Evolutionary conservation across 1,284 basidiomycete genomes (phyloP), one percentile per base, ranked within the genome.

Genomic region (Termitomyces sp.): DNA sequence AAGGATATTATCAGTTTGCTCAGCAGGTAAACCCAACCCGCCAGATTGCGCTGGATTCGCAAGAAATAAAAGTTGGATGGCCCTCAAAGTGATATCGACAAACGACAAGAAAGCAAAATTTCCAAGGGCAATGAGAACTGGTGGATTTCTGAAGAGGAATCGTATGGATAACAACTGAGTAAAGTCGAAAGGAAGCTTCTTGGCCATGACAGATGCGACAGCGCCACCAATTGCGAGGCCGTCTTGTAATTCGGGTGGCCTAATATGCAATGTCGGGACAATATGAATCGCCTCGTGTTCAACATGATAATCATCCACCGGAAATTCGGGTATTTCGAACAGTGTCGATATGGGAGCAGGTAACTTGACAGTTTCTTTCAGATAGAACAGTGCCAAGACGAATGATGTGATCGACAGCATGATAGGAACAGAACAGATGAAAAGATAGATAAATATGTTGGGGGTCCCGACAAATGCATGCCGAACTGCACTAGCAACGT

Each of bases 101-200:
- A 76, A 68, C 8, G 73, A 60, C 2, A 77, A 62, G 57, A 71
- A 63, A 9, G 62, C 67, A 55, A 72, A 75, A 60, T 74, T 75
- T 34, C 67, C 58, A 10, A 76, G 62, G 1, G 74, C 65, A 30
- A 72, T 63, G 2, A 72, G 53, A 43, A 77, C 68, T 1, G 64
- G 68, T 17, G 64, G 31, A 46, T 46, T 64, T 3, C 64, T 62
- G n/a, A 75, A 62, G 17, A 76, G 60, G 10, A 61, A 59, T 12
- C 68, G 65, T 17, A 50, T 24, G 12, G 53, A 50, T n/a, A 50
- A 15, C 10, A 50, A 13, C 21, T 33, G 34, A 9, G 5, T 40
- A 13, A 36, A 17, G 5, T 55, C 21, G 17, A 54, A 26, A 21
- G 47, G 53, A 17, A 50, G 40, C 26, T 42, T 50, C 10, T 34